Conservation (phyloP, 2,329 filamentous ascomycete genomes). For the Phyllosticta citrichinensis region DNA sequence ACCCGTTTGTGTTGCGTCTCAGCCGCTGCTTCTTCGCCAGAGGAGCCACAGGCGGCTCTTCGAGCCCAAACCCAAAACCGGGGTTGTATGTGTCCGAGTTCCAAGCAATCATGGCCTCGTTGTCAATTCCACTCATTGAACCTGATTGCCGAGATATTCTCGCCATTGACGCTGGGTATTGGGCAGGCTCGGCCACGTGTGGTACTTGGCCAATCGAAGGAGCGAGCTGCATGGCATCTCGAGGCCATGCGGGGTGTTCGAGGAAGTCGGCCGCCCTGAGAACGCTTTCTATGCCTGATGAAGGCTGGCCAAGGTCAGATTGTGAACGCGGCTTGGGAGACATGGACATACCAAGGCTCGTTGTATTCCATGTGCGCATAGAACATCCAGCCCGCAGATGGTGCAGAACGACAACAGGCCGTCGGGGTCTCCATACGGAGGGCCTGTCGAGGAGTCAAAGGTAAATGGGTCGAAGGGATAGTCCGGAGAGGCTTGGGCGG, state of each 20-base stretch:
- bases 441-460: not conserved
- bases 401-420: not conserved
- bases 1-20: not conserved
- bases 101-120: not conserved
- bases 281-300: not conserved
- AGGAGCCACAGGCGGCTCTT: not conserved
- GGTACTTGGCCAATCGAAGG: not conserved
- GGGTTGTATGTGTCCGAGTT: not conserved
- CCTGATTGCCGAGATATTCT: not conserved
- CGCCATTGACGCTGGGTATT: not conserved
- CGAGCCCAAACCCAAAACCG: not conserved
- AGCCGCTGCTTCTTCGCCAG: not conserved
- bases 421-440: not conserved
- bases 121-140: not conserved
- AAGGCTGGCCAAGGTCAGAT: not conserved
- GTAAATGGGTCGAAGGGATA: not conserved
- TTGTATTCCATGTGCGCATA: not conserved
- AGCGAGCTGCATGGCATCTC: not conserved
- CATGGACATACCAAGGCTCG: not conserved
- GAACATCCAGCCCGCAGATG: not conserved
- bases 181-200: not conserved
- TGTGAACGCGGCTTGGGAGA: not conserved
- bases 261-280: not conserved
- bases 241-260: not conserved
- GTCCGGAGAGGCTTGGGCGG: not conserved